A percentile compares a stretch with the other conserved stretches of the same genome.
These are phyloP conservation scores for Cotoneaster glaucophyllus DNA, from an alignment of 306 rosid species.

Conservation along the genomic window DNA sequence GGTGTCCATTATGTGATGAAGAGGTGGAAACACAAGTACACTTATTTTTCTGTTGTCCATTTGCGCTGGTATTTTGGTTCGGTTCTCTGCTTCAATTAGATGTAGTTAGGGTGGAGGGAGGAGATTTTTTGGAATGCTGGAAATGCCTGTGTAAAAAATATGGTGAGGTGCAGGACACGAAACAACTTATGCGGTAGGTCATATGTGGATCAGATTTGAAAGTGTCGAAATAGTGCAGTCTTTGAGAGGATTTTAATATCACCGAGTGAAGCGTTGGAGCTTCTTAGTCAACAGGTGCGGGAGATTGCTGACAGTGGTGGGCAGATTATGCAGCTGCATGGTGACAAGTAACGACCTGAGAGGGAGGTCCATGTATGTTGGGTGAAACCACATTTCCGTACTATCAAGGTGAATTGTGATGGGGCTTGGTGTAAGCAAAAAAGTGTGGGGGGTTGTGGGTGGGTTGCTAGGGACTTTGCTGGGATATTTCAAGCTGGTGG, in stretches of 20 bases:
- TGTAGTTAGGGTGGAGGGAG: neutral
- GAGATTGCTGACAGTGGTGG: neutral
- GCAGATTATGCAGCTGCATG: neutral
- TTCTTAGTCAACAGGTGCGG: no score
- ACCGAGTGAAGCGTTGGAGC: no score
- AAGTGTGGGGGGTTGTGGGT: neutral
- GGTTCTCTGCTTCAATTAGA: neutral
- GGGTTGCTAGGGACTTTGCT: neutral
- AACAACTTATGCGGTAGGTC: no score
- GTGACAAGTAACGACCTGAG: accelerated
- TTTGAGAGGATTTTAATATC: no score
- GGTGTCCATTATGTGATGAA: neutral
- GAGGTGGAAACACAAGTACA: neutral
- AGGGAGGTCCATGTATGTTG: accelerated
- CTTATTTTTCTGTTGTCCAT: neutral
- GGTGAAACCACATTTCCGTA: neutral
- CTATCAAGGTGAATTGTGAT: neutral
- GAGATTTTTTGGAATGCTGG: no score
- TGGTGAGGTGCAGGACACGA: no score
- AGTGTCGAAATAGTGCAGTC: no score
- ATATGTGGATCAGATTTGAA: no score
- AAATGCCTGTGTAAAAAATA: no score
- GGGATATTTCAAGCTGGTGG: no score
- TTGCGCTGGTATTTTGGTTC: neutral
- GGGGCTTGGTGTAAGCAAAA: neutral